Evolutionary conservation across 768 basidiomycete species (phyloP).

Genomic region (Tulasnella sp.): DNA sequence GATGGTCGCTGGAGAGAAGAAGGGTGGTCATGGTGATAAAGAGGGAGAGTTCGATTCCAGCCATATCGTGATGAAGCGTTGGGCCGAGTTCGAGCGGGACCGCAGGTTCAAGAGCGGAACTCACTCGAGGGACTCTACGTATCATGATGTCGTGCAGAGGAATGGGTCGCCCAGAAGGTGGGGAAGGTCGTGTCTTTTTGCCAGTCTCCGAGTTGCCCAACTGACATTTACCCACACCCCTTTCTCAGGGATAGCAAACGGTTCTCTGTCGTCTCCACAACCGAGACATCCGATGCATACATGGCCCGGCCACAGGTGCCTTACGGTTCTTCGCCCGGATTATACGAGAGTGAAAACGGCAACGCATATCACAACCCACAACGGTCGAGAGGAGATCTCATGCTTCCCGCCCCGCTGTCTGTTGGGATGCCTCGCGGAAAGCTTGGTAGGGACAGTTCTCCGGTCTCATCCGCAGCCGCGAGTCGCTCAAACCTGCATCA

Average conservation of each 20-base stretch:
- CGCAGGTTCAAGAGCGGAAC: conserved; percentile 83
- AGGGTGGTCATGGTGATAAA: conserved; percentile 71
- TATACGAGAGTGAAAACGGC: conserved; percentile 1
- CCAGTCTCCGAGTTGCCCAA: too few species aligned
- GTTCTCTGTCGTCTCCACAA: conserved; percentile 68
- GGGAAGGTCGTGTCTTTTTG: conserved; percentile 20
- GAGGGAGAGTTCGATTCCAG: conserved; percentile 95
- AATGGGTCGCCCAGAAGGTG: conserved; percentile 44
- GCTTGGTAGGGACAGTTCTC: conserved; percentile 26
- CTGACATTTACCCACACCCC: conserved; percentile 21
- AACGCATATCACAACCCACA: conserved; percentile 20
- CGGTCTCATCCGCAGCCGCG: conserved; percentile 21
- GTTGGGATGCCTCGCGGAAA: conserved; percentile 39
- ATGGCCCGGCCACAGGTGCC: conserved; percentile 13
- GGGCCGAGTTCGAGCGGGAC: conserved; percentile 97
- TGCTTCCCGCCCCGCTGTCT: conserved; percentile 64
- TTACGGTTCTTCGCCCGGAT: conserved; percentile 1
- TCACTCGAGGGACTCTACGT: conserved; percentile 68
- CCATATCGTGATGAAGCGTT: conserved; percentile 97
- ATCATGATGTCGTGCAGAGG: conserved; percentile 39
- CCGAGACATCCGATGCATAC: conserved; percentile 40
- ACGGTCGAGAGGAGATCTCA: conserved; percentile 57
- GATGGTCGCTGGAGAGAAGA: conserved; percentile 60
- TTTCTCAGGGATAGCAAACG: conserved; percentile 32
- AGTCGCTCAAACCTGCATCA: conserved; percentile 23